Conservation (phyloP, 1,284 basidiomycete species). For the Macrocybe sp. region DNA sequence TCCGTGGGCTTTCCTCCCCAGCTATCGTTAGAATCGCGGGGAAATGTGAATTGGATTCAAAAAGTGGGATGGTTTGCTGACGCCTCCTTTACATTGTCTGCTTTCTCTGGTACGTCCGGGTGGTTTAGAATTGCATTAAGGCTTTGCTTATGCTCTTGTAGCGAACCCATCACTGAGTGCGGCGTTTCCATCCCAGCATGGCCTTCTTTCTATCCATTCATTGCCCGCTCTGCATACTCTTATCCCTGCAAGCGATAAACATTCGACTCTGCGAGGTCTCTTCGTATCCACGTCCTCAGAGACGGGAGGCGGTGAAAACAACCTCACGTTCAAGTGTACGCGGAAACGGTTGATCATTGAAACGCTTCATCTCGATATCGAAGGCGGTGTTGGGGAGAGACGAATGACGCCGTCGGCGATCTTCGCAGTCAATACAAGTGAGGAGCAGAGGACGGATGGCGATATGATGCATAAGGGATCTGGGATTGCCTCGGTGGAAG, state of each 20-base stretch:
- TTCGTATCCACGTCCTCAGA: slow-evolving; percentile 43
- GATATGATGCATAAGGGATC: too few relatives aligned
- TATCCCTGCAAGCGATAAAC: slow-evolving; percentile 69
- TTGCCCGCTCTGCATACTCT: slow-evolving; percentile 70
- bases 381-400: slow-evolving; percentile 87
- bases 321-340: slow-evolving; percentile 92
- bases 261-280: slow-evolving; percentile 73
- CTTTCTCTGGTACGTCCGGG: slow-evolving; percentile 68
- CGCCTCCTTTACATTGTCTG: slow-evolving; percentile 66
- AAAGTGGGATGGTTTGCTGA: slow-evolving; percentile 81
- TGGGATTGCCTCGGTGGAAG: background rate
- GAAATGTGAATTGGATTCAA: slow-evolving; percentile 62
- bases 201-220: slow-evolving; percentile 70
- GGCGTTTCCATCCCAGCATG: slow-evolving; percentile 80
- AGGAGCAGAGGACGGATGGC: background rate
- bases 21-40: slow-evolving; percentile 50
- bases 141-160: slow-evolving; percentile 21
- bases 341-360: slow-evolving; percentile 86
- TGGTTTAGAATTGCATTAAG: background rate
- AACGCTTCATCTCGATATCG: slow-evolving; percentile 89
- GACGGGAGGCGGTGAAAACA: slow-evolving; percentile 80
- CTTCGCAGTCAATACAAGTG: slow-evolving; percentile 14
- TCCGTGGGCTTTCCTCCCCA: slow-evolving; percentile 65
- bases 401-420: slow-evolving; percentile 49
- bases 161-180: slow-evolving; percentile 62